Conservation (phyloP, 257 asterid species). For the Solanum paucissectum region DNA sequence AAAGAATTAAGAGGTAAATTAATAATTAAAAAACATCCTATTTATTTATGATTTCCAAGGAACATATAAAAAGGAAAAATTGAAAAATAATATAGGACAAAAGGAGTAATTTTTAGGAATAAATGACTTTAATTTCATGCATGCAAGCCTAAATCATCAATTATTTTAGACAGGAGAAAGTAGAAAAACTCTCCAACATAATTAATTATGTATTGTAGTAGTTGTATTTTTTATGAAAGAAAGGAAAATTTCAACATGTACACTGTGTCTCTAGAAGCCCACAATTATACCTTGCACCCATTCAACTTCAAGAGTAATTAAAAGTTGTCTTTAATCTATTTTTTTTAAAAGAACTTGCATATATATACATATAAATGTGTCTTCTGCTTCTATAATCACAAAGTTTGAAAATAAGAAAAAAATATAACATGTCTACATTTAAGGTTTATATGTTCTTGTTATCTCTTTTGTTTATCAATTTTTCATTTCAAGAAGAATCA, state of each 20-base stretch:
- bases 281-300: neutral
- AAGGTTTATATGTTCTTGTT: neutral
- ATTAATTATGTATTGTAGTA: neutral
- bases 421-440: neutral
- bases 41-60: neutral
- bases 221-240: neutral
- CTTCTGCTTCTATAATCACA: neutral
- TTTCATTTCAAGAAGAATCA: neutral
- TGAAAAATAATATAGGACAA: neutral
- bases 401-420: neutral
- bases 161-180: neutral
- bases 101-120: neutral
- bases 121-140: neutral
- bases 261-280: constrained; percentile 8
- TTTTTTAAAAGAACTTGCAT: neutral
- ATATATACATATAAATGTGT: neutral
- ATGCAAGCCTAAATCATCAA: neutral
- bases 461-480: neutral
- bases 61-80: too few species aligned
- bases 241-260: neutral
- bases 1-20: neutral
- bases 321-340: neutral
- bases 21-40: neutral
- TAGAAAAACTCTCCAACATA: neutral
- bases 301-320: neutral